Evolutionary conservation across 78 protist genomes (phyloP), one percentile per base, ranked within the genome.

Genomic region (Dictyostelium intermedium): DNA sequence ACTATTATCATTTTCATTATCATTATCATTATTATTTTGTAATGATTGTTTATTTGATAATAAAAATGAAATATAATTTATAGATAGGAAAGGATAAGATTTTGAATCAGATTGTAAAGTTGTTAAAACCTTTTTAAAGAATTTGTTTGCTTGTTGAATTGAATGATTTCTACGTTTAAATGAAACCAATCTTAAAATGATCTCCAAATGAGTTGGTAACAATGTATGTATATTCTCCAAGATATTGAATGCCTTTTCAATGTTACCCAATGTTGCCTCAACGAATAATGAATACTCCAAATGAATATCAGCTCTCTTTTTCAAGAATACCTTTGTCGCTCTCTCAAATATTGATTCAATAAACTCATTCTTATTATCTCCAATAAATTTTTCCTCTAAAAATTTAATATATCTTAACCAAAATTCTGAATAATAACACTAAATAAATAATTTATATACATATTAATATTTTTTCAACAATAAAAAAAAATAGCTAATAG

Each of bases 361-460:
- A 5, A 27, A 25, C 11, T 66, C 37, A 27, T 27, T 27, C 35
- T 30, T 66, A 66, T 66, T 30, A 66, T 66, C 35, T 11, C 74
- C 35, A 56, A 56, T 27, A 56, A 20, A 56, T 20, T 8, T 20
- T 35, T 25, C 39, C 25, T 78, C 63, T 78, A 78, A 78, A 78
- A 20, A 78, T 78, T 50, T 78, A n/a, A 37, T 78, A 41, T 78
- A 78, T 78, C 60, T 78, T 34, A 39, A 37, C 83, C 83, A 78
- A 78, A 78, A 78, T 41, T 78, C 83, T 41, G 83, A 23, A 78
- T 78, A 78, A 78, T 78, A 78, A 78, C 83, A 78, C 79, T 72
- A 73, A 14, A 27, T 35, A 16, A 18, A 18, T 35, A 35, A 73
- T 11, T 30, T 7, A 73, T 73, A 32, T 13, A 35, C 8, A 72